phyloP scores from a whole-genome alignment of 2,329 filamentous ascomycete genomes.

The Parastagonospora avenae region DNA sequence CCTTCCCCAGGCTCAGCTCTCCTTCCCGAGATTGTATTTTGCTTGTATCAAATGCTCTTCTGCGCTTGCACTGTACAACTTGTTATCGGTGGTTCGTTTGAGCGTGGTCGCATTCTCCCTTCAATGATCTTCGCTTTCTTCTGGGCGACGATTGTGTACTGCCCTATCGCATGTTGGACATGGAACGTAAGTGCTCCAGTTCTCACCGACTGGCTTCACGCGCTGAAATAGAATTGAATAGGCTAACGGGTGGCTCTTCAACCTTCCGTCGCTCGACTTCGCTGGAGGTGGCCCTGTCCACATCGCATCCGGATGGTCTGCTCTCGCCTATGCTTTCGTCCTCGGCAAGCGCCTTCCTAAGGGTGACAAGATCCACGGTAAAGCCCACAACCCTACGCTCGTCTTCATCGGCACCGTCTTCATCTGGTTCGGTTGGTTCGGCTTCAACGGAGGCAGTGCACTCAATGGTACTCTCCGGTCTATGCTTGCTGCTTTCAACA shows the following conservation, averaged over 20 bases:
- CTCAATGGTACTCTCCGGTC: slow-evolving; percentile 55
- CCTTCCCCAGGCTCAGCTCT: slow-evolving; percentile 63
- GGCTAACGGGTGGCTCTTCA: slow-evolving; percentile 64
- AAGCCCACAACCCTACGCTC: slow-evolving; percentile 67
- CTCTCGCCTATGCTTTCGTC: slow-evolving; percentile 67
- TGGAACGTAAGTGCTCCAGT: slow-evolving; percentile 60
- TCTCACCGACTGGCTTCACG: neutral
- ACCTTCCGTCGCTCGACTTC: slow-evolving; percentile 65
- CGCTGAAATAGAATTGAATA: neutral
- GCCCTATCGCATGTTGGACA: slow-evolving; percentile 67
- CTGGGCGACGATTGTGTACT: slow-evolving; percentile 71
- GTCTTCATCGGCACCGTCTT: slow-evolving; percentile 68
- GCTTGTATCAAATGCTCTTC: slow-evolving; percentile 69
- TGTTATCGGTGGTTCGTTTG: slow-evolving; percentile 67
- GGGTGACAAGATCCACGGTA: slow-evolving; percentile 56
- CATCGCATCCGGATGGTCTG: slow-evolving; percentile 66
- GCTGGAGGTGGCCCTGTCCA: slow-evolving; percentile 69
- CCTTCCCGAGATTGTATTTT: slow-evolving; percentile 70
- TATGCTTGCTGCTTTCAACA: slow-evolving; percentile 63
- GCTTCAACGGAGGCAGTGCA: slow-evolving; percentile 63
- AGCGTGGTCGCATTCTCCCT: slow-evolving; percentile 66
- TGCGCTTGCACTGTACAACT: slow-evolving; percentile 67
- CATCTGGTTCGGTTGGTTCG: slow-evolving; percentile 69
- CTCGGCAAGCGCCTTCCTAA: slow-evolving; percentile 63
- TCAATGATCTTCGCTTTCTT: slow-evolving; percentile 68